Evolutionary conservation across 352 stramenopile genomes (phyloP).

Genomic region (Elongisporangium prolatum): DNA sequence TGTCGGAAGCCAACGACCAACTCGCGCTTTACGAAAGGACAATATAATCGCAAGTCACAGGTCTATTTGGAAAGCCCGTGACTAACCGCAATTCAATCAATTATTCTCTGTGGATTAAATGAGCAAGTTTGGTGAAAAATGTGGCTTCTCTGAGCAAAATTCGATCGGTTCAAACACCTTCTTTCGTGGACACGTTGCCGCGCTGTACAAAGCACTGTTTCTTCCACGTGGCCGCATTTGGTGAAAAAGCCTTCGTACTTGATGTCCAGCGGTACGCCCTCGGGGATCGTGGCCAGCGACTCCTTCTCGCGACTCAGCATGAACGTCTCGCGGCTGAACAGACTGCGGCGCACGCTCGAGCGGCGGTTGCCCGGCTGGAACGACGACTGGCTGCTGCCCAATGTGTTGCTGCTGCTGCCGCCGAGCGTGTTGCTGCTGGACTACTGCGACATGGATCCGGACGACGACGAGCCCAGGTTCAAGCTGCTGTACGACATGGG

Average conservation of each 20-base stretch:
- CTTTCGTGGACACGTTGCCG: conserved; percentile 69
- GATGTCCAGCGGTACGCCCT: conserved; percentile 35
- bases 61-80: too few relatives aligned
- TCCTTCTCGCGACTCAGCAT: conserved; percentile 78
- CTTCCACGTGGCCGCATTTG: conserved; percentile 87
- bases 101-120: too few relatives aligned
- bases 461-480: conserved; percentile 11
- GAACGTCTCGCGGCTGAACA: conserved; percentile 71
- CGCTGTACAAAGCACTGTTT: conserved; percentile 86
- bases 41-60: too few relatives aligned
- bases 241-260: conserved; percentile 81
- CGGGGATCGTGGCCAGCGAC: conserved; percentile 35
- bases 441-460: conserved; percentile 18
- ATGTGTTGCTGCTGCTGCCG: too few relatives aligned
- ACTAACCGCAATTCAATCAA: too few relatives aligned
- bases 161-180: too few relatives aligned
- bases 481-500: conserved; percentile 29
- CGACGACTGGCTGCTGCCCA: conserved; percentile 29
- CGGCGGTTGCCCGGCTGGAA: conserved; percentile 23
- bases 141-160: too few relatives aligned
- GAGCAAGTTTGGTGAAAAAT: too few relatives aligned
- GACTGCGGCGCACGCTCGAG: conserved; percentile 60
- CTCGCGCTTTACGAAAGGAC: too few relatives aligned
- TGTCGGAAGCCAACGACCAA: too few relatives aligned
- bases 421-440: conserved; percentile 28